Percentiles rank a stretch among this genome's conserved stretches.
Evolutionary conservation across 2,329 filamentous ascomycete genomes (phyloP).

Genomic region (Cladosporium sp.): DNA sequence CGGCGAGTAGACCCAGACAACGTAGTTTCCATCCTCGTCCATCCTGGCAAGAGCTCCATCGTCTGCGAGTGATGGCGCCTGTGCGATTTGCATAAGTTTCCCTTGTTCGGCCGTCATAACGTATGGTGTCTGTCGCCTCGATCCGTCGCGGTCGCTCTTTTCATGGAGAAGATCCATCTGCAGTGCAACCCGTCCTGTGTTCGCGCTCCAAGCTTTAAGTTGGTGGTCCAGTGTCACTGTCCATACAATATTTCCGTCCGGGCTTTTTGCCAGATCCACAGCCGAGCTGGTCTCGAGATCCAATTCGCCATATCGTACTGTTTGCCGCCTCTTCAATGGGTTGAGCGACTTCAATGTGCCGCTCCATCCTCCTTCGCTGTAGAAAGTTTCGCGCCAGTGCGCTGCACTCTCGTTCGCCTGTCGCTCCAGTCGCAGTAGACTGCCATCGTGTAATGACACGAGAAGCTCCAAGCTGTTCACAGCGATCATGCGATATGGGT

Average conservation of each 20-base stretch:
- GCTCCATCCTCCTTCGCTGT: conserved; percentile 70
- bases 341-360: conserved; percentile 64
- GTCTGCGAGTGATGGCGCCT: conserved; percentile 55
- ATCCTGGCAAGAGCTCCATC: conserved; percentile 37
- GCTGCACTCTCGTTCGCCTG: conserved; percentile 56
- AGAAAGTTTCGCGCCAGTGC: conserved; percentile 70
- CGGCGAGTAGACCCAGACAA: conserved; percentile 82
- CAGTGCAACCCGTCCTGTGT: conserved; percentile 74
- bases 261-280: conserved; percentile 57
- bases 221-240: conserved; percentile 88
- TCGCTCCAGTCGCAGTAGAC: conserved; percentile 70
- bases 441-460: conserved; percentile 78
- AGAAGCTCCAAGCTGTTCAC: conserved; percentile 73
- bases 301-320: conserved; percentile 63
- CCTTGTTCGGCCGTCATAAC: conserved; percentile 77
- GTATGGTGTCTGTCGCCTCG: conserved; percentile 62
- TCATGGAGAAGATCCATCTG: conserved; percentile 77
- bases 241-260: conserved; percentile 61
- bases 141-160: conserved; percentile 42
- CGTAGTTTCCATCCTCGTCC: conserved; percentile 45
- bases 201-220: conserved; percentile 84
- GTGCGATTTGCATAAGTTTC: conserved; percentile 73
- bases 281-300: conserved; percentile 70
- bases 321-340: conserved; percentile 66
- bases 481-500: conserved; percentile 78